Percentiles rank a stretch among this genome's conserved stretches.
Conservation (phyloP, 768 basidiomycete genomes). For the Dacryopinax spathularia region DNA sequence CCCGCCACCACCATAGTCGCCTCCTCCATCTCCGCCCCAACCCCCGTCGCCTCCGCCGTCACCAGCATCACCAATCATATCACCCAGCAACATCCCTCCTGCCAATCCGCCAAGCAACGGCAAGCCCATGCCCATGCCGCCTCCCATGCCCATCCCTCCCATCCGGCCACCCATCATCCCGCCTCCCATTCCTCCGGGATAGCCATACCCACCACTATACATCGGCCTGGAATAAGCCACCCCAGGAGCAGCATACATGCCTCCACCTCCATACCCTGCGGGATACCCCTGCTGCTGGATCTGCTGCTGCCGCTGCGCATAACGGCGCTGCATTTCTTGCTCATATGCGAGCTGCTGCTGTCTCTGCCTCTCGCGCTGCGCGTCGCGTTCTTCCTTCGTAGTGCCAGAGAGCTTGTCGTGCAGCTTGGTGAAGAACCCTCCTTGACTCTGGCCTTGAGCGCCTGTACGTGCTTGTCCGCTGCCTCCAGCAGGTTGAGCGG, state of each 20-base stretch:
- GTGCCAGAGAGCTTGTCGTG: conserved; percentile 46
- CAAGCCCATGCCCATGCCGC: conserved; percentile 26
- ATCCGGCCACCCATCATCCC: conserved; percentile 4
- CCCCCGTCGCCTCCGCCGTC: conserved; percentile 4
- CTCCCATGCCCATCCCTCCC: conserved; percentile 12
- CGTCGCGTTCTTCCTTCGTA: conserved; percentile 49
- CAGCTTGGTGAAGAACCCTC: conserved; percentile 44
- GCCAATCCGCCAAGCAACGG: conserved; percentile 35
- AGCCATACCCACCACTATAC: conserved; percentile 3
- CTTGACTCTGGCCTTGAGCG: conserved; percentile 30
- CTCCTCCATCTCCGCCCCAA: conserved; percentile 9
- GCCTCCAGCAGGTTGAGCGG: not conserved
- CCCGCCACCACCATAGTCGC: not conserved
- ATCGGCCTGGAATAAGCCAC: not conserved
- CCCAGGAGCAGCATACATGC: conserved; percentile 15
- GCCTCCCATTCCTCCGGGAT: not conserved
- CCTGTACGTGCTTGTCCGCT: not conserved
- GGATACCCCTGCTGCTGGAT: conserved; percentile 7
- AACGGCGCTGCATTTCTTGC: not conserved
- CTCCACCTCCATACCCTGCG: conserved; percentile 12
- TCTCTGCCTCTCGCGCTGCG: conserved; percentile 19
- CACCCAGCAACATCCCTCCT: conserved; percentile 39
- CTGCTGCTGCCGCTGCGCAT: conserved; percentile 9
- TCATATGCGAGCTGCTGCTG: conserved; percentile 4
- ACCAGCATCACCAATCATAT: conserved; percentile 22